Base-by-base conservation (phyloP, 139 green algal species). In the Picochlorum sp. region DNA sequence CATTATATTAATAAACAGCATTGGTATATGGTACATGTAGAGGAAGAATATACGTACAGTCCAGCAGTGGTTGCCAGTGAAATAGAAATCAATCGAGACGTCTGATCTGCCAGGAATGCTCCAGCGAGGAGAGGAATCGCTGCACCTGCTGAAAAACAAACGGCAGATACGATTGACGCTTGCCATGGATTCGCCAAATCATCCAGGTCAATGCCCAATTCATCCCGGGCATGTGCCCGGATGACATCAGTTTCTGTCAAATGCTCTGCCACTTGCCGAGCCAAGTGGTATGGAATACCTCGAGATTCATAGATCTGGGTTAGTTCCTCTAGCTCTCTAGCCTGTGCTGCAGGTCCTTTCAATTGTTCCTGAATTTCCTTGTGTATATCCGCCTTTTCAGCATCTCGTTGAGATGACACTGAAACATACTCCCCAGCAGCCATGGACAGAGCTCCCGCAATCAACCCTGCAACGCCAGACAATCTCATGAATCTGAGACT, bases 161-260 rank as follows among this genome's bases (percentile, higher is more conserved):
- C 20, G 7, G 78, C 73, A 2, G 80, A 89, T 13, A 79, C 71
- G 0, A 83, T 20, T 6, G 80, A 73, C 6, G 85, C 85, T 64
- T 85, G 86, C 31, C 79, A 57, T 3, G 89, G 89, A 65, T 92
- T 91, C 20, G 85, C 74, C 30, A 94, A 68, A 20, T 92, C 78
- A 61, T 96, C 89, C 6, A 96, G 55, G 63, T 96, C 88, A 44
- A 96, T 96, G 54, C 89, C 89, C 52, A 96, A 76, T 77, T 95
- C 88, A 54, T 95, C 88, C 0, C 89, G 62, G 5, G 87, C 89
- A 62, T 96, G 89, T 1, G 89, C 81, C 0, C 83, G 62, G n/a
- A 96, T 73, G 2, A 89, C 84, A 54, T 96, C 86, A 30, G 83
- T 75, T 16, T 81, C 77, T n/a, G 81, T 86, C 5, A 91, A 72